Percentiles rank a stretch among this genome's conserved stretches.
phyloP scores from a whole-genome alignment of 106 monocot species.

The Hemerocallis citrina region DNA sequence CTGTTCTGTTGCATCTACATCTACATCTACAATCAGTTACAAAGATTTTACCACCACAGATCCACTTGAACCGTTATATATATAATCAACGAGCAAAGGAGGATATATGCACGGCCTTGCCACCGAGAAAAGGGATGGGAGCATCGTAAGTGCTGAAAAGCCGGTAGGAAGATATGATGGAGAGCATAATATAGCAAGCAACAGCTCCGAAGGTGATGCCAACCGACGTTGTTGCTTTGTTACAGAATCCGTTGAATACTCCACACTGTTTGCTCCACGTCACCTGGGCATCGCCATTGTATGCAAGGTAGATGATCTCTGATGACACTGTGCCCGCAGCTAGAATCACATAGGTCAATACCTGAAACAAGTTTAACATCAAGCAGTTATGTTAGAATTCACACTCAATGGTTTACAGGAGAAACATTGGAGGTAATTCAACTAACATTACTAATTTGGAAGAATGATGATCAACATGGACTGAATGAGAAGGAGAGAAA shows the following conservation, averaged over 20 bases:
- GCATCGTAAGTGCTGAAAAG: slow-evolving; percentile 74
- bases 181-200: slow-evolving; percentile 59
- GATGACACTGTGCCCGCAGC: slow-evolving; percentile 58
- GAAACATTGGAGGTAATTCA: too few relatives aligned
- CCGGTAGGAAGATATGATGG: slow-evolving; percentile 64
- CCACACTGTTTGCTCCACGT: slow-evolving; percentile 79
- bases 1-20: neutral
- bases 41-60: too few relatives aligned
- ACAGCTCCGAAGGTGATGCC: slow-evolving; percentile 59
- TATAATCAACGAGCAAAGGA: too few relatives aligned
- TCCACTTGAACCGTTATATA: too few relatives aligned
- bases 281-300: slow-evolving; percentile 59
- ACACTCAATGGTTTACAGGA: too few relatives aligned
- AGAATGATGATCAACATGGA: neutral
- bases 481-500: too few relatives aligned
- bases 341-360: slow-evolving; percentile 55
- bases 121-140: slow-evolving; percentile 33
- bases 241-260: slow-evolving; percentile 51
- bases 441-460: too few relatives aligned
- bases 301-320: slow-evolving; percentile 71
- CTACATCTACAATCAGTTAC: neutral
- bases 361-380: slow-evolving; percentile 26
- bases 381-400: neutral
- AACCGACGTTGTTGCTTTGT: slow-evolving; percentile 38
- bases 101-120: neutral